These are phyloP conservation scores for Fusarium miscanthi DNA, from an alignment of 2,329 filamentous ascomycete species.

Conservation along the genomic window DNA sequence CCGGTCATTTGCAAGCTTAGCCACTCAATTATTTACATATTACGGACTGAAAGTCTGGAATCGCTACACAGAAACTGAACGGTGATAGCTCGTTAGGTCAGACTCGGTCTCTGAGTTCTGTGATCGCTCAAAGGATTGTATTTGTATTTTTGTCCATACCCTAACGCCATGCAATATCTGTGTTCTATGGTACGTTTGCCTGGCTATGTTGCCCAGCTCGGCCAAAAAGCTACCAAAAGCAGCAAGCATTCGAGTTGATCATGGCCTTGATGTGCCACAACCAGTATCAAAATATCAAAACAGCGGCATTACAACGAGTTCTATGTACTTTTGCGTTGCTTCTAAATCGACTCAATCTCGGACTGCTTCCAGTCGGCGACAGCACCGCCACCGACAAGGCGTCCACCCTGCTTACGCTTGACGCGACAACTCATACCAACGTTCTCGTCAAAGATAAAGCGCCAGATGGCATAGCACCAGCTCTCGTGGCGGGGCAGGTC, in stretches of 20 bases:
- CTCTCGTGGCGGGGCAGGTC: constrained; percentile 87
- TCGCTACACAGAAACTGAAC: not conserved
- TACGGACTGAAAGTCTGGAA: not conserved
- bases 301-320: constrained; percentile 3
- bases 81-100: not conserved
- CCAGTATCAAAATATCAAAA: constrained; percentile 1
- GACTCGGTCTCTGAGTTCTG: no score
- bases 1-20: not conserved
- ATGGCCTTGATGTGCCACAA: not conserved
- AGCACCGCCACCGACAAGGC: constrained; percentile 64
- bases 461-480: constrained; percentile 95
- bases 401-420: constrained; percentile 84
- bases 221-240: not conserved
- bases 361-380: constrained; percentile 70
- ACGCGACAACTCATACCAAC: constrained; percentile 93
- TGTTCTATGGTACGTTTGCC: constrained; percentile 1
- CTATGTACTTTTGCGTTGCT: not conserved
- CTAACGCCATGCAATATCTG: constrained; percentile 28
- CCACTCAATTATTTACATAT: not conserved
- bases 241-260: not conserved
- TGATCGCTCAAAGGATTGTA: not conserved
- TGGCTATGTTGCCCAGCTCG: not conserved
- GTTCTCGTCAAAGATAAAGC: constrained; percentile 90
- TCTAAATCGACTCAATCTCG: constrained; percentile 71
- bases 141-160: constrained; percentile 12